Percentiles rank a stretch among this genome's conserved stretches.
Evolutionary conservation across 305 asterid species (phyloP).

Genomic region (Solanum hybrid): DNA sequence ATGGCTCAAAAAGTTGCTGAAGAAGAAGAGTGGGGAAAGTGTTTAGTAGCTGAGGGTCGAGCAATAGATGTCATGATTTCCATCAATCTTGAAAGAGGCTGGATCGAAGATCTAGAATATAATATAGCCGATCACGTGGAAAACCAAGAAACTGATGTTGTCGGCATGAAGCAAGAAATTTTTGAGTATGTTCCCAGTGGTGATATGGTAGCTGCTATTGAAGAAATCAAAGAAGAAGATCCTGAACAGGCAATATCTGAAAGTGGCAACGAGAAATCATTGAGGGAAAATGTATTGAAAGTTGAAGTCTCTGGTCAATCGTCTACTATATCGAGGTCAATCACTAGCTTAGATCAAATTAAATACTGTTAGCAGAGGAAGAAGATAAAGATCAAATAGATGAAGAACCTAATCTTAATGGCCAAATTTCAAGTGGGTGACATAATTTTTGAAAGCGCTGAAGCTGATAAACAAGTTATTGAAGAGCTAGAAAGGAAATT

Average conservation of each 20-base stretch:
- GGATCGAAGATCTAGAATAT: background rate
- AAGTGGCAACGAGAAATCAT: no score
- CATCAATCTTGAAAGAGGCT: background rate
- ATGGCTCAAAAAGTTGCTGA: background rate
- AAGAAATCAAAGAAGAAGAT: background rate
- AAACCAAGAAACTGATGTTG: background rate
- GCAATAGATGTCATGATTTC: background rate
- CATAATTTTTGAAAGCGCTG: background rate
- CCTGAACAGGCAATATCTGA: background rate
- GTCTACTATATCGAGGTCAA: background rate
- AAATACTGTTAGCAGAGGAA: background rate
- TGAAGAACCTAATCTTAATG: background rate
- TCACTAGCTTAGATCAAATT: background rate
- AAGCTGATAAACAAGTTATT: background rate
- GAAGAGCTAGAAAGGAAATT: background rate
- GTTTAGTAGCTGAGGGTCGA: background rate
- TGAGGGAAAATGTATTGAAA: background rate
- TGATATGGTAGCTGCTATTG: background rate
- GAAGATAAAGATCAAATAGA: background rate
- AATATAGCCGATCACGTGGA: background rate
- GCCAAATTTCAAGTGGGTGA: background rate
- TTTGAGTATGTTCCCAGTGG: background rate
- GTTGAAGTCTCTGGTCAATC: background rate
- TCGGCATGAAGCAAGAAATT: background rate
- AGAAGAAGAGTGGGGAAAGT: background rate